Conservation (phyloP, 345 rosid genomes). For the Ricinus communis region DNA sequence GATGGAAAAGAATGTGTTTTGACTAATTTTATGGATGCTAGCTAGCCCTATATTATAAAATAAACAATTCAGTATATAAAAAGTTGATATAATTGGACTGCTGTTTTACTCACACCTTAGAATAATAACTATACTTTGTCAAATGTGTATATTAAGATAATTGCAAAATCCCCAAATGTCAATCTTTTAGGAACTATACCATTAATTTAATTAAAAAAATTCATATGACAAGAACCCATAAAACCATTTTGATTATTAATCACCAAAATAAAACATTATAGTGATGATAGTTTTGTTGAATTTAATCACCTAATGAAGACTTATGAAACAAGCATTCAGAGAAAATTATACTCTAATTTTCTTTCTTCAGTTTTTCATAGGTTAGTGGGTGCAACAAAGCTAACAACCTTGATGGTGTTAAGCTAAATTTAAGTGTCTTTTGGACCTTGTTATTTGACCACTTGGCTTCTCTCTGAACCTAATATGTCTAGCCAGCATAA, state of each 20-base stretch:
- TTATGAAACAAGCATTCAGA: constrained; percentile 4
- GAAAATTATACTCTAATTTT: background rate
- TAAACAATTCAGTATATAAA: no score
- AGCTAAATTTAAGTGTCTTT: background rate
- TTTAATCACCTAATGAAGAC: constrained; percentile 16
- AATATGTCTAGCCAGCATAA: constrained; percentile 2
- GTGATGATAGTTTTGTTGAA: constrained; percentile 9
- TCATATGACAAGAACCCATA: background rate
- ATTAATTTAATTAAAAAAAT: background rate
- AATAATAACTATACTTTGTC: background rate
- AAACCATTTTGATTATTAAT: background rate
- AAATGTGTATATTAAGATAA: background rate
- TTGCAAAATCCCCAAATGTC: background rate
- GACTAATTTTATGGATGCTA: no score
- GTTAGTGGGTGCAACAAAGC: constrained; percentile 23
- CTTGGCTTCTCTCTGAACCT: constrained; percentile 4
- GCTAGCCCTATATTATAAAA: no score
- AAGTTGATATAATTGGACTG: no score
- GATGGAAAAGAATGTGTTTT: no score
- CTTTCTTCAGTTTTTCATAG: background rate
- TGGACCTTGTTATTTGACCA: background rate
- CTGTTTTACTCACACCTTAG: no score
- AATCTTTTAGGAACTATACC: constrained; percentile 1
- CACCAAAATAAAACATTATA: background rate
- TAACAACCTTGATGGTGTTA: constrained; percentile 8